Base-by-base conservation (phyloP, 495 filamentous ascomycete species). In the Filosporella fistucella region DNA sequence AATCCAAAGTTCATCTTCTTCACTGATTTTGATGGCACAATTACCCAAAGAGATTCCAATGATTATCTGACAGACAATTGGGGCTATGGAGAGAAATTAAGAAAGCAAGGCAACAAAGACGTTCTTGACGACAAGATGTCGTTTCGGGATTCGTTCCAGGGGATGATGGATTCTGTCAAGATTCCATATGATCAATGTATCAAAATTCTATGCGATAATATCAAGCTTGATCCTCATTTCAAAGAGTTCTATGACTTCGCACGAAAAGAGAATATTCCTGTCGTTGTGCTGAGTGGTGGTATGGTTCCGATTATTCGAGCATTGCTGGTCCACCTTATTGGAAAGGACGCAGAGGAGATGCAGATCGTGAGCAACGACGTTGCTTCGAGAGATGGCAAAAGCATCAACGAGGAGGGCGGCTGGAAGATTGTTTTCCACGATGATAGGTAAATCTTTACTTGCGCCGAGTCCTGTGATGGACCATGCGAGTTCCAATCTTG, bases 21-120 rank as follows among this genome's bases (percentile, higher is more conserved):
- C 72, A 91, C 91, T 32, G 91, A 97, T 66, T 97, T 97, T 54
- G 91, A 97, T 61, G 91, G 91, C 43, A 96, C 93, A 25, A 93
- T 97, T 58, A 96, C 91, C 24, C 70, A 86, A 47, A 77, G 86
- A 55, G 89, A 96, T 68, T 91, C 84, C 78, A 96, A 97, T 74
- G 90, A 96, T 72, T 93, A 75, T 67, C 74, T 96, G 69, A 96
- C 90, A 42, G 93, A 97, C 70, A 94, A 89, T 65, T 74, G 94
- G 18, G 93, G 91, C 43, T 95, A 78, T 58, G 91, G 91, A 36
- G 52, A 63, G 5, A 74, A 73, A 49, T 76, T 76, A 32, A 85
- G 91, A 38, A 70, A 68, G 36, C 62, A 80, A 61, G 74, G 76
- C 41, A 94, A 91, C 67, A 52, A 74, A 28, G 85, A 86, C 55